Conservation (phyloP, 306 rosid genomes). For the Astragalus glycyphyllos region DNA sequence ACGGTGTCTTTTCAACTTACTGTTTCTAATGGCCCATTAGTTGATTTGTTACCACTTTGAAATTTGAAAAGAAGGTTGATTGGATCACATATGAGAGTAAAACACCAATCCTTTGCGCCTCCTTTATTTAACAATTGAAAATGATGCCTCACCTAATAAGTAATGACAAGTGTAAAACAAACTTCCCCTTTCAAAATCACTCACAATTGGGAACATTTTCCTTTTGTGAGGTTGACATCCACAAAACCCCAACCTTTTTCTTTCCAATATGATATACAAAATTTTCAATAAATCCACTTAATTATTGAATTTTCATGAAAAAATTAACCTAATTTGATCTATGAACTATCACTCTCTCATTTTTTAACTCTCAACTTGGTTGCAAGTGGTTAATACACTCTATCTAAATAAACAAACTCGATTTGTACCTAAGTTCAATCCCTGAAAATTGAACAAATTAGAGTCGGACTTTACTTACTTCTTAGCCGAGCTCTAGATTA, state of each 20-base stretch:
- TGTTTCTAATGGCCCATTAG: slow-evolving; percentile 41
- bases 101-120: slow-evolving; percentile 30
- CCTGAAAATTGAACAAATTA: too few species aligned
- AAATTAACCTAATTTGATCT: too few species aligned
- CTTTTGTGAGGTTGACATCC: slow-evolving; percentile 45
- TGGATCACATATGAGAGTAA: neutral
- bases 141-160: slow-evolving; percentile 40
- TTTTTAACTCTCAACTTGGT: too few species aligned
- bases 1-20: slow-evolving; percentile 39
- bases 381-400: too few species aligned
- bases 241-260: slow-evolving; percentile 33
- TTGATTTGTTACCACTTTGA: slow-evolving; percentile 36
- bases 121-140: slow-evolving; percentile 47
- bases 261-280: neutral
- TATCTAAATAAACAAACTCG: too few species aligned
- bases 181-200: slow-evolving; percentile 15
- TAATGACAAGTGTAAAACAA: slow-evolving; percentile 48
- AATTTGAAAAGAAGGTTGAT: slow-evolving; percentile 38
- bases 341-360: too few species aligned
- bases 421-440: too few species aligned
- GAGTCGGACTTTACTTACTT: too few species aligned
- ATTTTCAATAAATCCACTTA: neutral
- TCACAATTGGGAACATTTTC: slow-evolving; percentile 25
- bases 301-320: too few species aligned
- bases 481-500: too few species aligned